Base-by-base conservation (phyloP, 371 early-diverging fungal genomes). In the Rhizomucor miehei region DNA sequence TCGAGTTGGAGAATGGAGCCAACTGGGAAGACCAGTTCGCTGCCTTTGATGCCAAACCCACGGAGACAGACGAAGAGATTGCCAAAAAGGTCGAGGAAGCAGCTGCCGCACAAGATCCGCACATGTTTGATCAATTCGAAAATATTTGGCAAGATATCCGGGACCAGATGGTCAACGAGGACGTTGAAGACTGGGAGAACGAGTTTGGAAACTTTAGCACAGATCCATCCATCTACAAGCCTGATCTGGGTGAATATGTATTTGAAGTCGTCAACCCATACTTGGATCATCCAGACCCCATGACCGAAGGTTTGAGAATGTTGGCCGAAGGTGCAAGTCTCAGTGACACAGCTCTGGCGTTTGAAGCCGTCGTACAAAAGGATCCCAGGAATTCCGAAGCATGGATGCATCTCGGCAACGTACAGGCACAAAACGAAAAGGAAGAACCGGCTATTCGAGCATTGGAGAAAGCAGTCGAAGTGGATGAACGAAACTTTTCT, bases 361-460 rank as follows among this genome's bases (percentile, higher is more conserved):
- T 91, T 51, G 94, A 93, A 66, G 92, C 92, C 0, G 85, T 77
- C 13, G 89, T 91, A 1, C 90, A 90, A 61, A 66, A 73, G 34
- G 83, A 91, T 35, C 87, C 86, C 2, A 41, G 50, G 43, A 81
- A 90, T 59, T 85, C 90, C 3, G 74, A 73, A 23, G 88, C 89
- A 0, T 93, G 94, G 94, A 81, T 80, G 70, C 72, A 85, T 57
- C 77, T 93, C 0, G 94, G 94, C 34, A 83, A 83, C 44, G 77
- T 76, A 6, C 94, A 93, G 52, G 90, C 89, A 29, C 92, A 93
- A 55, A 92, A 91, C 58, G 94, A 93, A 69, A 90, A 90, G 64
- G 94, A 93, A 54, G 83, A 79, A 17, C 87, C 88, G 10, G 92
- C 94, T 3, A 90, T 93, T 46, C 82, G 87, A 20, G 91, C 94